A percentile compares a stretch with the other conserved stretches of the same genome.
phyloP scores from a whole-genome alignment of 1,284 basidiomycete genomes.

The Xerocomus amazonicus region DNA sequence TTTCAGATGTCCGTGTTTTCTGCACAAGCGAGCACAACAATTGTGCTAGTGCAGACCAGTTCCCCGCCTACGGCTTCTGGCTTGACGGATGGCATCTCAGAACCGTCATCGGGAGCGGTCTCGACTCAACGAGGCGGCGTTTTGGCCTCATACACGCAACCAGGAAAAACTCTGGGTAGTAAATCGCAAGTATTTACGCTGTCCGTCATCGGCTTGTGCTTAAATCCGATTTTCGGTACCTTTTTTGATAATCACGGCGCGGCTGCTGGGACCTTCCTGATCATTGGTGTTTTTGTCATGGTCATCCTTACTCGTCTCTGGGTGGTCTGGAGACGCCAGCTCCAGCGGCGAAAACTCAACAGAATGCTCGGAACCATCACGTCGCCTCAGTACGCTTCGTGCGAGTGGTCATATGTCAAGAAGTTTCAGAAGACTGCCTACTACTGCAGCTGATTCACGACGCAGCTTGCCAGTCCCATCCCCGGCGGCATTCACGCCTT shows the following conservation, averaged over 20 bases:
- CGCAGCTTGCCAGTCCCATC: constrained; percentile 6
- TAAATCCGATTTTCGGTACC: constrained; percentile 43
- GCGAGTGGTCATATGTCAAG: not conserved
- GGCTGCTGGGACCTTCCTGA: constrained; percentile 56
- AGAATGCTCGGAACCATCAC: constrained; percentile 37
- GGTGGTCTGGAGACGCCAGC: constrained; percentile 40
- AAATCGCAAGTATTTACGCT: constrained; percentile 19
- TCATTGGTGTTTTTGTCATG: constrained; percentile 44
- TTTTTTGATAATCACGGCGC: constrained; percentile 50
- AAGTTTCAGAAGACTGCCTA: constrained; percentile 14
- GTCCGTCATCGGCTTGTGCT: not conserved
- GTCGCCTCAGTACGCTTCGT: constrained; percentile 20
- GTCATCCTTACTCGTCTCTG: constrained; percentile 33
- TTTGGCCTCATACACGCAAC: constrained; percentile 45
- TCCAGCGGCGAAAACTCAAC: constrained; percentile 32
- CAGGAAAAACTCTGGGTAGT: constrained; percentile 22
- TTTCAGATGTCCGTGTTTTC: too few species aligned
- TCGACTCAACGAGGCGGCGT: constrained; percentile 41
- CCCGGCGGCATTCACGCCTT: constrained; percentile 7
- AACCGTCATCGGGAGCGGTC: constrained; percentile 42
- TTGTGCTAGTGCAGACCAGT: constrained; percentile 39
- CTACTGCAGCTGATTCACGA: constrained; percentile 15
- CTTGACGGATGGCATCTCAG: constrained; percentile 27
- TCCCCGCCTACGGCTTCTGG: constrained; percentile 40
- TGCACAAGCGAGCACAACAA: constrained; percentile 1